Conservation (phyloP, 139 green algal genomes). For the Haematococcus sp. region DNA sequence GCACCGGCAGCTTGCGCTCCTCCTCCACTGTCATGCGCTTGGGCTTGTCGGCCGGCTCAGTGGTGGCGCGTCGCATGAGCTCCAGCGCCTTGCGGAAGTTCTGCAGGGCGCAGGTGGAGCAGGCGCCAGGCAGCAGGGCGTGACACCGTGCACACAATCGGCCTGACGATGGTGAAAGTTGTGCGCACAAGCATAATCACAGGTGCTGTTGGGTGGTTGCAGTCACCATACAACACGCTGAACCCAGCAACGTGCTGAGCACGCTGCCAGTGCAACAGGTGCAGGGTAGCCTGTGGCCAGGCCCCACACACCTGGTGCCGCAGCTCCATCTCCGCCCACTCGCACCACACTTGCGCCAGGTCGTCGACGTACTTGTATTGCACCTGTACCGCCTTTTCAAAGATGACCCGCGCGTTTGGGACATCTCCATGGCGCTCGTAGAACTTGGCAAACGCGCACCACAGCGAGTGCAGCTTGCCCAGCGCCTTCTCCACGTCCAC, state of each 20-base stretch:
- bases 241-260: too few species aligned
- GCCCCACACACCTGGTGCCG: too few species aligned
- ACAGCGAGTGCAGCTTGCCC: slow-evolving; percentile 72
- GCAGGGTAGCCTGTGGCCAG: too few species aligned
- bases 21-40: slow-evolving; percentile 52
- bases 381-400: slow-evolving; percentile 84
- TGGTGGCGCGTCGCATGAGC: slow-evolving; percentile 72
- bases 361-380: slow-evolving; percentile 91
- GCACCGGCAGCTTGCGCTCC: slow-evolving; percentile 70
- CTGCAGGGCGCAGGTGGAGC: too few species aligned
- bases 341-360: slow-evolving; percentile 91
- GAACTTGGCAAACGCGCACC: slow-evolving; percentile 89
- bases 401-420: slow-evolving; percentile 86
- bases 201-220: too few species aligned
- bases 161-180: too few species aligned
- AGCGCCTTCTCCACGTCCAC: slow-evolving; percentile 82
- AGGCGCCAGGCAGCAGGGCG: too few species aligned
- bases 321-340: slow-evolving; percentile 97
- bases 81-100: slow-evolving; percentile 33
- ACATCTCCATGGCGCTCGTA: slow-evolving; percentile 95
- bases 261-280: too few species aligned
- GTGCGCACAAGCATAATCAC: too few species aligned
- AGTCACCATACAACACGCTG: too few species aligned
- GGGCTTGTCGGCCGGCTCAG: slow-evolving; percentile 30
- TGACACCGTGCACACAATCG: too few species aligned